A percentile compares a stretch with the other conserved stretches of the same genome.
Evolutionary conservation across 176 grass and related monocot species (phyloP).

Genomic region (Melocanna baccifera): DNA sequence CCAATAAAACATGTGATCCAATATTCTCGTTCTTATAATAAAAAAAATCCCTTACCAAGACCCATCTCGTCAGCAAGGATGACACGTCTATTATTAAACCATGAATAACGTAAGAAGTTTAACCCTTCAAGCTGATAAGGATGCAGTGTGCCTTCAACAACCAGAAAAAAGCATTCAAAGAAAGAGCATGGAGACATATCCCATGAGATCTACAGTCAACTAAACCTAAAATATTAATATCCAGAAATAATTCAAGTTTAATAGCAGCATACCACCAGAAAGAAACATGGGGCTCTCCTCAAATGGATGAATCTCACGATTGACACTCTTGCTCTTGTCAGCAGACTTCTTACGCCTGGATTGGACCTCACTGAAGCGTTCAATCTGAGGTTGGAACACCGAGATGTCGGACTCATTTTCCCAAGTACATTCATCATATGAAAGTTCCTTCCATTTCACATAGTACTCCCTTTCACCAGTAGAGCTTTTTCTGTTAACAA

Average conservation of each 20-base stretch:
- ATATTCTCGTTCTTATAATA: background rate
- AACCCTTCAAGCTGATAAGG: slow-evolving; percentile 96
- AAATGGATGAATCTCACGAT: slow-evolving; percentile 34
- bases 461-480: slow-evolving; percentile 59
- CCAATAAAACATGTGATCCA: slow-evolving; percentile 14
- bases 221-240: slow-evolving; percentile 29
- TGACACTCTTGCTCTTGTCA: slow-evolving; percentile 50
- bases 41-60: slow-evolving; percentile 67
- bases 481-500: slow-evolving; percentile 53
- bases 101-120: slow-evolving; percentile 91
- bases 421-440: slow-evolving; percentile 96
- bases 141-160: slow-evolving; percentile 73
- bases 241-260: slow-evolving; percentile 25
- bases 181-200: slow-evolving; percentile 3
- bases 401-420: slow-evolving; percentile 79
- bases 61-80: slow-evolving; percentile 99
- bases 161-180: slow-evolving; percentile 28
- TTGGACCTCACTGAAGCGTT: slow-evolving; percentile 69
- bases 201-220: slow-evolving; percentile 22
- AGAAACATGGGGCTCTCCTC: slow-evolving; percentile 74
- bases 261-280: slow-evolving; percentile 57
- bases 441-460: slow-evolving; percentile 99
- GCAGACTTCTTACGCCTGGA: slow-evolving; percentile 51
- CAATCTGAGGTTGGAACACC: slow-evolving; percentile 78
- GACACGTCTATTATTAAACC: slow-evolving; percentile 75